These are phyloP conservation scores for Cutaneotrichosporon sp. DNA, from an alignment of 1,284 basidiomycete genomes.

Conservation along the genomic window DNA sequence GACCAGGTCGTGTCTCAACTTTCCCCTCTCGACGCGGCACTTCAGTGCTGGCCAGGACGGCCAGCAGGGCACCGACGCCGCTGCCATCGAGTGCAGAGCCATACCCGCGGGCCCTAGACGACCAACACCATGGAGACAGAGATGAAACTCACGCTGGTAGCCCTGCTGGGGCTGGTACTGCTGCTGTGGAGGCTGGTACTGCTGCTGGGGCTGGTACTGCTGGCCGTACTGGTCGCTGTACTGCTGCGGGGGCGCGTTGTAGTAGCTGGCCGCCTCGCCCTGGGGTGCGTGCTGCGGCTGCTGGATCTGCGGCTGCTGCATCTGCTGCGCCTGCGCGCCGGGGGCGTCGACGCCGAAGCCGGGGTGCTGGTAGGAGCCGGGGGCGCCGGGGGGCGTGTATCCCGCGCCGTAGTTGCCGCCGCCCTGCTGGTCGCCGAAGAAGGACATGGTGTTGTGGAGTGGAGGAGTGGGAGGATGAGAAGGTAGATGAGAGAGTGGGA, in stretches of 20 bases:
- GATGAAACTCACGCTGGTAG: no score
- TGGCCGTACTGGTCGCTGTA: neutral
- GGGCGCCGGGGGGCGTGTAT: neutral
- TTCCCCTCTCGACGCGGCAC: no score
- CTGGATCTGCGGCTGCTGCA: no score
- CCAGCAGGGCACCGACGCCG: no score
- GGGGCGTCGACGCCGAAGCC: neutral
- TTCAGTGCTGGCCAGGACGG: no score
- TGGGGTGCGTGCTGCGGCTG: neutral
- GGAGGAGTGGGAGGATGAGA: neutral
- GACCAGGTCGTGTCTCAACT: no score
- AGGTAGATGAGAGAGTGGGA: neutral
- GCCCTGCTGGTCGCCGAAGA: neutral
- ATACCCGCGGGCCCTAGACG: no score
- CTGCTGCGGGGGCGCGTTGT: neutral
- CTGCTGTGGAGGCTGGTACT: neutral
- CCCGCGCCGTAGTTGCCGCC: neutral
- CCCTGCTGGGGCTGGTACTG: neutral
- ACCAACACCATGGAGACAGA: no score
- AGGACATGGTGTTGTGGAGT: neutral
- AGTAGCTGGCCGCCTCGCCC: slow-evolving; percentile 1
- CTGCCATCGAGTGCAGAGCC: no score
- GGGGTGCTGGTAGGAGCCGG: neutral
- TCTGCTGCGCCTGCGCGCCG: no score
- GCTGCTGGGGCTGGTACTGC: neutral